phyloP scores from a whole-genome alignment of 495 filamentous ascomycete genomes.

The Penicillium crystallinum region DNA sequence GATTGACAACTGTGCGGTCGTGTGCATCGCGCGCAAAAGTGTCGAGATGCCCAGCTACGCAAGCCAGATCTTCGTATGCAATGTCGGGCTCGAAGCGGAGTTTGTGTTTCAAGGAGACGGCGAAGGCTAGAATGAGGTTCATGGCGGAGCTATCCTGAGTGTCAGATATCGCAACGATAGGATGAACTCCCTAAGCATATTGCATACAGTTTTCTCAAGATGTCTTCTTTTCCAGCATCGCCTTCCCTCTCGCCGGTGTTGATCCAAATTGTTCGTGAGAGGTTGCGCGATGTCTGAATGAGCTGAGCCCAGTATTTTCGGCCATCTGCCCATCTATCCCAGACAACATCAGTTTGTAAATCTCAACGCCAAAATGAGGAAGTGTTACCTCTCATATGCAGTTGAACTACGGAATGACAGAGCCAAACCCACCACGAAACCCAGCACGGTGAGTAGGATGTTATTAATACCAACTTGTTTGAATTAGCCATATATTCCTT shows the following conservation, averaged over 20 bases:
- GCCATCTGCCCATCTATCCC: conserved; percentile 59
- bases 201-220: conserved; percentile 62
- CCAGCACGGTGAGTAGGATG: conserved; percentile 74
- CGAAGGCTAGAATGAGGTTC: conserved; percentile 76
- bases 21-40: conserved; percentile 66
- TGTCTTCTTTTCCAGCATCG: conserved; percentile 56
- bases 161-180: conserved; percentile 4
- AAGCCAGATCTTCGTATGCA: conserved; percentile 62
- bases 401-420: conserved; percentile 80
- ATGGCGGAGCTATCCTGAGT: conserved; percentile 54
- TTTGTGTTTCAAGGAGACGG: conserved; percentile 73
- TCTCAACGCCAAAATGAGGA: not conserved
- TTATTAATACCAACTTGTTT: conserved; percentile 51
- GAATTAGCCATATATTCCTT: not conserved
- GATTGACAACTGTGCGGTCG: conserved; percentile 37
- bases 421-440: conserved; percentile 83
- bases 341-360: not conserved
- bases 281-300: conserved; percentile 63
- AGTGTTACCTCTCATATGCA: conserved; percentile 66
- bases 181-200: not conserved
- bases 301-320: conserved; percentile 74
- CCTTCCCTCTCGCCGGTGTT: conserved; percentile 63
- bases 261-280: conserved; percentile 77
- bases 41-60: conserved; percentile 32
- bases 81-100: conserved; percentile 85